Conservation (phyloP, 441 rosid genomes). For the Populus hybrid region DNA sequence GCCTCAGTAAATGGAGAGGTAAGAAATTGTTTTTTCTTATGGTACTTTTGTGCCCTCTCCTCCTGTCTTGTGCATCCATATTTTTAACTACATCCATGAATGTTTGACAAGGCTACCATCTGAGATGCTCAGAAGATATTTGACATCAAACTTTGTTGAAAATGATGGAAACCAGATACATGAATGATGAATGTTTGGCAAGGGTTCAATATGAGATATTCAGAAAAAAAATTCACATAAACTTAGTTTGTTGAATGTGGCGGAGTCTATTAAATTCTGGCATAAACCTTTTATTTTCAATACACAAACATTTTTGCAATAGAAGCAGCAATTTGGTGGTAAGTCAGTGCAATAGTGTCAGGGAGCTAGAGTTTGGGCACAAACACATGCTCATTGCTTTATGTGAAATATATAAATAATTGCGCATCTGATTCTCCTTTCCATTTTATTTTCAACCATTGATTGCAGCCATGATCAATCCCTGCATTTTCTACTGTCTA, state of each 20-base stretch:
- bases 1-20: conserved; percentile 74
- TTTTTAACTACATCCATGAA: neutral
- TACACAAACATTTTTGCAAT: neutral
- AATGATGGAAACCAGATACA: neutral
- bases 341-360: neutral
- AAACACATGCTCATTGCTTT: neutral
- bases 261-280: neutral
- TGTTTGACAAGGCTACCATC: neutral
- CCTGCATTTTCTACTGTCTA: neutral
- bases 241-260: neutral
- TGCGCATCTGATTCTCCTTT: neutral
- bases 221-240: neutral
- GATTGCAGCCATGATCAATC: neutral
- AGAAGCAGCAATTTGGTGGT: neutral
- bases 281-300: neutral
- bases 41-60: neutral
- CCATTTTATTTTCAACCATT: neutral
- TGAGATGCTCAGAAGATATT: neutral
- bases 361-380: neutral
- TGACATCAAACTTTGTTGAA: neutral
- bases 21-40: conserved; percentile 7
- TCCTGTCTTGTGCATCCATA: neutral
- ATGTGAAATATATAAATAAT: neutral
- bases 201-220: neutral
- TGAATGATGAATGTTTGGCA: neutral